A percentile compares a stretch with the other conserved stretches of the same genome.
phyloP scores from a whole-genome alignment of 2,329 filamentous ascomycete species.

The Periglandula ipomoeae region DNA sequence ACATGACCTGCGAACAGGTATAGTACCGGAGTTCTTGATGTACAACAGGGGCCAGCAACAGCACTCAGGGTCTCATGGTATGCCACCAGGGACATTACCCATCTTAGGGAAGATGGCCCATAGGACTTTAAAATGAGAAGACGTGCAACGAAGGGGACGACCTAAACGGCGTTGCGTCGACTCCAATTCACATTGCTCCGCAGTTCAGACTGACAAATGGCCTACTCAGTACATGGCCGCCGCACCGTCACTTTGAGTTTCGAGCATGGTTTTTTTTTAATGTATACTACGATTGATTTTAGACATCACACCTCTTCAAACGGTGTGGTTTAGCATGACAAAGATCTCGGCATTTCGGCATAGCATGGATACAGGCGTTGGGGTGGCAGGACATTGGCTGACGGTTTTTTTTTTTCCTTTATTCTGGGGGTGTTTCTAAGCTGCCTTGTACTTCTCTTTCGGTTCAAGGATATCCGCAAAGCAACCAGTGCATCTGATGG shows the following conservation, averaged over 20 bases:
- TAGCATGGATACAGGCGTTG: constrained; percentile 15
- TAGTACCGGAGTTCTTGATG: constrained; percentile 54
- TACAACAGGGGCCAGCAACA: constrained; percentile 25
- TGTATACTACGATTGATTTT: constrained; percentile 11
- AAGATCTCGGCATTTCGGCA: constrained; percentile 16
- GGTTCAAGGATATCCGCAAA: neutral
- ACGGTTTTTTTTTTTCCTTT: no score
- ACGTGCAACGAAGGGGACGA: neutral
- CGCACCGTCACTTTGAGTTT: no score
- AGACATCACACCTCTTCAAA: constrained; percentile 11
- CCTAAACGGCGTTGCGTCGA: neutral
- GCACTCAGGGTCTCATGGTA: constrained; percentile 15
- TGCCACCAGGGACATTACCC: constrained; percentile 24
- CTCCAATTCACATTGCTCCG: neutral
- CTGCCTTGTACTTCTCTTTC: no score
- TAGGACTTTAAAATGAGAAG: constrained; percentile 2
- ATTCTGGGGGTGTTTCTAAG: constrained; percentile 2
- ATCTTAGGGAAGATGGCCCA: constrained; percentile 23
- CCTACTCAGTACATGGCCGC: no score
- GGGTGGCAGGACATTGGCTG: constrained; percentile 10
- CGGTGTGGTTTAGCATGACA: constrained; percentile 17
- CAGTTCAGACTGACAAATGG: no score
- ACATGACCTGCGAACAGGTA: constrained; percentile 57
- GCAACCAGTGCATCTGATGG: constrained; percentile 11
- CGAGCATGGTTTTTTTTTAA: neutral